These are phyloP conservation scores for Brassica carinata DNA, from an alignment of 345 rosid species.

Conservation along the genomic window DNA sequence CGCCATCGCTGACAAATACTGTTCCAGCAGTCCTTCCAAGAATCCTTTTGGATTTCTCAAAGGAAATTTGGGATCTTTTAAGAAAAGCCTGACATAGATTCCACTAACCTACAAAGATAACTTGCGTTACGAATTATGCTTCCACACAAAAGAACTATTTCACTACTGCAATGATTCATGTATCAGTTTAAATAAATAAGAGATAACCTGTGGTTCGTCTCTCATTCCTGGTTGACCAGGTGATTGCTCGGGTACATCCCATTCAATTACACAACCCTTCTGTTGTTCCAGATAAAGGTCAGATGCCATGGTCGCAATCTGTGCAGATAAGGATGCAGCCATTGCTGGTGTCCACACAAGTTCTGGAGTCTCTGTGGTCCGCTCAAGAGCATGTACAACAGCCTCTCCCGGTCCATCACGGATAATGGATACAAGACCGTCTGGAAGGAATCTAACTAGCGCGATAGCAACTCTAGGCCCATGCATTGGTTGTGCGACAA, in stretches of 20 bases:
- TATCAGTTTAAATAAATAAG: background rate
- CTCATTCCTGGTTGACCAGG: constrained; percentile 90
- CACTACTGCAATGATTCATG: constrained; percentile 3
- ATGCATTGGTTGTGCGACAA: constrained; percentile 97
- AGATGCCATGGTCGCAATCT: constrained; percentile 92
- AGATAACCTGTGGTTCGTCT: constrained; percentile 89
- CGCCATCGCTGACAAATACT: constrained; percentile 89
- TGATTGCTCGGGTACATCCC: constrained; percentile 99
- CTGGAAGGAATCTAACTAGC: constrained; percentile 95
- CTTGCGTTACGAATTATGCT: constrained; percentile 15
- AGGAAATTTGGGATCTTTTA: constrained; percentile 97
- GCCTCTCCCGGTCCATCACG: constrained; percentile 99
- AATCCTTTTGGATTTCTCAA: constrained; percentile 94
- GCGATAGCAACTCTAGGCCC: constrained; percentile 99
- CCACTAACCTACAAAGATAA: constrained; percentile 81
- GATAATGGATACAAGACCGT: constrained; percentile 88
- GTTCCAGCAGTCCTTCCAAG: constrained; percentile 96
- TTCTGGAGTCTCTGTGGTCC: constrained; percentile 97
- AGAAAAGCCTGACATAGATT: constrained; percentile 87
- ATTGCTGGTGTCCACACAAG: constrained; percentile 99
- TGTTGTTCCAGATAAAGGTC: constrained; percentile 89
- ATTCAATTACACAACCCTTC: constrained; percentile 88
- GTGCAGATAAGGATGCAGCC: constrained; percentile 98
- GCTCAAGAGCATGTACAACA: constrained; percentile 88
- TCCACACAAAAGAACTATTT: background rate